phyloP scores from a whole-genome alignment of 1,139 yeast genomes.

The Tardiomyces blankii region DNA sequence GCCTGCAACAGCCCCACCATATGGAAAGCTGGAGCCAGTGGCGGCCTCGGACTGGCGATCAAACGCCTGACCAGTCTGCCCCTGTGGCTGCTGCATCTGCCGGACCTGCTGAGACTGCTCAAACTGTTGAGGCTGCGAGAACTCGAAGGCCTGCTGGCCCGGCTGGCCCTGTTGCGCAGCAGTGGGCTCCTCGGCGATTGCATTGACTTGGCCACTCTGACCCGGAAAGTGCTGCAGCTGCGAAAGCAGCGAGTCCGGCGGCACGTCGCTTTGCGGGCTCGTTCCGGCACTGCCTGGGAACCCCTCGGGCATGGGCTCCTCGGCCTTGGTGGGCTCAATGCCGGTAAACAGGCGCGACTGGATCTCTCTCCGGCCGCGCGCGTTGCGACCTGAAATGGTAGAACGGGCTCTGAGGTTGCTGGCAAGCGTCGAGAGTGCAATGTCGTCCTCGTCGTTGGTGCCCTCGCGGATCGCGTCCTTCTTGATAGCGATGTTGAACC shows the following conservation, averaged over 20 bases:
- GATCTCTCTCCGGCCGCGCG: slow-evolving; percentile 35
- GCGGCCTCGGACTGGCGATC: too few relatives aligned
- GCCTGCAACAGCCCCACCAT: background rate
- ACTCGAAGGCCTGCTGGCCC: too few relatives aligned
- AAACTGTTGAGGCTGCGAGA: too few relatives aligned
- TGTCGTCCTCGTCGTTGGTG: slow-evolving; percentile 12
- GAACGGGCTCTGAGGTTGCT: slow-evolving; percentile 21
- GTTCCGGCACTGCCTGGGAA: background rate
- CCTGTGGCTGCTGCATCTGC: too few relatives aligned
- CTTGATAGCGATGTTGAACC: slow-evolving; percentile 20
- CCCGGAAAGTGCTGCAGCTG: slow-evolving; percentile 14
- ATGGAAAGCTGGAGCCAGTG: too few relatives aligned
- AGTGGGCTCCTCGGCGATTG: too few relatives aligned
- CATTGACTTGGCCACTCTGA: too few relatives aligned
- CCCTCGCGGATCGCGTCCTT: slow-evolving; percentile 26
- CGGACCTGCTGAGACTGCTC: too few relatives aligned
- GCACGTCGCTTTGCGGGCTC: slow-evolving; percentile 1
- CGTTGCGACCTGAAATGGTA: slow-evolving; percentile 19
- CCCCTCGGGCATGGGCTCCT: slow-evolving; percentile 1
- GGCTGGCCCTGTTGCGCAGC: too few relatives aligned
- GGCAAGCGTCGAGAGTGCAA: slow-evolving; percentile 22
- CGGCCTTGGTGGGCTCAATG: slow-evolving; percentile 2
- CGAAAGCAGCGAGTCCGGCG: slow-evolving; percentile 7
- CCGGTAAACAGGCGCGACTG: slow-evolving; percentile 38
- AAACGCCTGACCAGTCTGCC: too few relatives aligned